Evolutionary conservation across 1,284 basidiomycete species (phyloP).

Genomic region (Tilletia setariae): DNA sequence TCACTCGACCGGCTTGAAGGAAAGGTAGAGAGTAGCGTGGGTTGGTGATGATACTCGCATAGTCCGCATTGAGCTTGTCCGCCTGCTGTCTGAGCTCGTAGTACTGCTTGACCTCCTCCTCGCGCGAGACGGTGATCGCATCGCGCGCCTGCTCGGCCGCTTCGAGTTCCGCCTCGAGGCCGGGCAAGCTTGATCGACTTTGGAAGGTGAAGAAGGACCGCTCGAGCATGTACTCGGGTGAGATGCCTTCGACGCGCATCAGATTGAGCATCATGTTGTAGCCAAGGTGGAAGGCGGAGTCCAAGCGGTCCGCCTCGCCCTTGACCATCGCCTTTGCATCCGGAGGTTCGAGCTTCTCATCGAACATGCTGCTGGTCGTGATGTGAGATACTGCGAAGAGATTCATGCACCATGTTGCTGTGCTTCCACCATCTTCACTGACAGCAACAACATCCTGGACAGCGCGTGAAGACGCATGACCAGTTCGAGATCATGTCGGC

Average conservation of each 20-base stretch:
- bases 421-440: no score
- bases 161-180: conserved; percentile 77
- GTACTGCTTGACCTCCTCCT: conserved; percentile 80
- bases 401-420: no score
- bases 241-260: conserved; percentile 97
- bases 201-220: conserved; percentile 98
- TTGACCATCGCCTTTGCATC: conserved; percentile 97
- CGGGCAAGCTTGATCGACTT: conserved; percentile 81
- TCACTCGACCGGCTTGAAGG: conserved; percentile 83
- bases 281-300: conserved; percentile 97
- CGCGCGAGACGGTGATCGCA: conserved; percentile 72
- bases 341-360: conserved; percentile 90
- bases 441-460: no score
- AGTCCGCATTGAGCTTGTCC: conserved; percentile 78
- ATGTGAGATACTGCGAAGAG: no score
- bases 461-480: no score
- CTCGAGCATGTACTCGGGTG: conserved; percentile 97
- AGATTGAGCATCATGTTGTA: conserved; percentile 99
- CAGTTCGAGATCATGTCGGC: no score
- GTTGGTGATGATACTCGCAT: conserved; percentile 87
- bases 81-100: conserved; percentile 87
- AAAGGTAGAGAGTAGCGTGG: conserved; percentile 90
- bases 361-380: conserved; percentile 99
- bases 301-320: conserved; percentile 91
- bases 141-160: conserved; percentile 70